A percentile compares a stretch with the other conserved stretches of the same genome.
Evolutionary conservation across 257 asterid genomes (phyloP).

Genomic region (Ilex aquifolium): DNA sequence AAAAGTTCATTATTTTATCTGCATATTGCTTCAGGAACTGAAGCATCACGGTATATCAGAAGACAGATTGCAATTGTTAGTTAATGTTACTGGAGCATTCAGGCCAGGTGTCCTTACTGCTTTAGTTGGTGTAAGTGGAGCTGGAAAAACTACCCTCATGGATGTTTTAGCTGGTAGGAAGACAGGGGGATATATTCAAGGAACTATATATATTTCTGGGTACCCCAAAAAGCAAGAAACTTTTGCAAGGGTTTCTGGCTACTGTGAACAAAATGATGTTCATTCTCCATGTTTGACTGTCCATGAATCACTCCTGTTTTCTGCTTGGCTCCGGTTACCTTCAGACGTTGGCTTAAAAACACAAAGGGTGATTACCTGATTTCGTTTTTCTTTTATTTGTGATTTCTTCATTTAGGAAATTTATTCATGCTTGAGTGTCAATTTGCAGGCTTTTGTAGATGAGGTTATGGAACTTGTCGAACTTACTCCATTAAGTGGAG

Average conservation of each 20-base stretch:
- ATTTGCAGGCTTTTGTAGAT: constrained; percentile 62
- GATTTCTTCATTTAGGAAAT: background rate
- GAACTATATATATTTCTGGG: constrained; percentile 63
- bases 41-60: constrained; percentile 62
- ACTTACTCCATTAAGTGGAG: constrained; percentile 48
- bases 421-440: background rate
- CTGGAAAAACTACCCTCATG: constrained; percentile 96
- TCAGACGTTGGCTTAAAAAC: constrained; percentile 54
- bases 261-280: constrained; percentile 85
- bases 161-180: constrained; percentile 95
- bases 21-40: constrained; percentile 49
- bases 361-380: constrained; percentile 43
- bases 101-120: constrained; percentile 91
- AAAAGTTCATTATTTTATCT: constrained; percentile 7
- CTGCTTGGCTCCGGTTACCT: constrained; percentile 84
- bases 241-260: constrained; percentile 86
- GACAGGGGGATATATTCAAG: constrained; percentile 82
- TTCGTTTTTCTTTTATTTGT: background rate
- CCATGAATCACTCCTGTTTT: constrained; percentile 68
- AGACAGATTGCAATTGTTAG: constrained; percentile 61
- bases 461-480: constrained; percentile 86
- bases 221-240: constrained; percentile 84
- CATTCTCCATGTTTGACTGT: constrained; percentile 90
- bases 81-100: constrained; percentile 69
- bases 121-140: constrained; percentile 89